These are phyloP conservation scores for Adansonia digitata DNA, from an alignment of 345 rosid genomes.

Conservation along the genomic window DNA sequence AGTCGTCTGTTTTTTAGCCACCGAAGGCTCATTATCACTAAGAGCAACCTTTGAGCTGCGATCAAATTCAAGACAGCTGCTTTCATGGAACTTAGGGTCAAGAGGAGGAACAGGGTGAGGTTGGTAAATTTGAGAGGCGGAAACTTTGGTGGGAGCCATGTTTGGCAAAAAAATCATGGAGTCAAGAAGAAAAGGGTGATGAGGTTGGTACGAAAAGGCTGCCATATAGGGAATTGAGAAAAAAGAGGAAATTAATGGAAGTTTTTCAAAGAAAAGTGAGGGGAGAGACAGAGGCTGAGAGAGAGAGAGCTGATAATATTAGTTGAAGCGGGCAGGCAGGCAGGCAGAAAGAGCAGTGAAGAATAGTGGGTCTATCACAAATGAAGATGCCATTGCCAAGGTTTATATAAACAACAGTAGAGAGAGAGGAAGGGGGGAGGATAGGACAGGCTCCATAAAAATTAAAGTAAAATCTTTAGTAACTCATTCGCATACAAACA, in stretches of 20 bases:
- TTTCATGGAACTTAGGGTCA: constrained; percentile 14
- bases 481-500: neutral
- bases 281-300: too few relatives aligned
- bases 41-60: constrained; percentile 16
- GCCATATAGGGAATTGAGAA: constrained; percentile 21
- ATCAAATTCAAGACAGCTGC: constrained; percentile 12
- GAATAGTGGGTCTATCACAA: neutral
- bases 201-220: constrained; percentile 52
- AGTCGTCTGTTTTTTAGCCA: constrained; percentile 36
- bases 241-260: neutral
- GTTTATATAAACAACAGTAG: neutral
- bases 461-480: neutral
- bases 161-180: constrained; percentile 32
- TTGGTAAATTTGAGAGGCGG: constrained; percentile 30
- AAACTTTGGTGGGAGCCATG: constrained; percentile 14
- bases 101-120: neutral
- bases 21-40: constrained; percentile 33
- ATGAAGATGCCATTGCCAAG: neutral
- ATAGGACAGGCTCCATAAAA: neutral
- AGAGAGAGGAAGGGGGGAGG: neutral
- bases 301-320: neutral
- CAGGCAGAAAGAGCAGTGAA: neutral
- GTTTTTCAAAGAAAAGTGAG: neutral
- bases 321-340: too few relatives aligned
- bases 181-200: constrained; percentile 41